A percentile compares a stretch with the other conserved stretches of the same genome.
These are phyloP conservation scores for Kalanchoe fedtschenkoi DNA, from an alignment of 164 flowering plant genomes.

Conservation along the genomic window DNA sequence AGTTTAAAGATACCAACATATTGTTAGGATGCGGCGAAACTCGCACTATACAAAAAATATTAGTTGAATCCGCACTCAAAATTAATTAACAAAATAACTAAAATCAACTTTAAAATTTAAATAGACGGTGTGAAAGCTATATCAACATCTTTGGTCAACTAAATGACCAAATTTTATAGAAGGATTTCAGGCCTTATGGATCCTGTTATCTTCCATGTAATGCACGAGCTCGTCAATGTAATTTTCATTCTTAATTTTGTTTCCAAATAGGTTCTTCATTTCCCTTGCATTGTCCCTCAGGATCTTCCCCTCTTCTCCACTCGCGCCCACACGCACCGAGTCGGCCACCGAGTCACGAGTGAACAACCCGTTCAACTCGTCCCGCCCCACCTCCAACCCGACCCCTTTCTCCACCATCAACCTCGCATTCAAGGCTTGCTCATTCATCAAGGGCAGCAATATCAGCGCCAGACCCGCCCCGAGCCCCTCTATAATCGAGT, in stretches of 20 bases:
- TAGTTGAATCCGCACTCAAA: no score
- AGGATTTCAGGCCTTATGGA: no score
- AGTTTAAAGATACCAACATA: no score
- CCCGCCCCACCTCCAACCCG: constrained; percentile 37
- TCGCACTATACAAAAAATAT: no score
- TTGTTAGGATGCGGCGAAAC: no score
- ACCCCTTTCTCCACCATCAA: constrained; percentile 28
- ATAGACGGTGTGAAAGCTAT: no score
- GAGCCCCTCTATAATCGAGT: constrained; percentile 42
- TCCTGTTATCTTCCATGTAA: constrained; percentile 7
- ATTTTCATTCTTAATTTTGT: constrained; percentile 7
- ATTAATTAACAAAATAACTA: no score
- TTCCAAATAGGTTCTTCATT: constrained; percentile 19
- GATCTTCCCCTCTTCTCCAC: constrained; percentile 24
- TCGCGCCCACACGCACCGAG: constrained; percentile 24
- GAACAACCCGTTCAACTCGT: constrained; percentile 37
- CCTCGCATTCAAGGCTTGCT: constrained; percentile 45
- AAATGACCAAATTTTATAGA: no score
- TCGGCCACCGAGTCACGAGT: constrained; percentile 33
- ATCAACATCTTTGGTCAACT: no score
- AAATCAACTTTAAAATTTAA: no score
- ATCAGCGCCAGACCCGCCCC: constrained; percentile 31
- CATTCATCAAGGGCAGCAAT: constrained; percentile 30
- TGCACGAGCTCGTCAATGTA: constrained; percentile 10
- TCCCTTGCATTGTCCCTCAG: constrained; percentile 23